Evolutionary conservation across 495 filamentous ascomycete genomes (phyloP), one percentile per base, ranked within the genome.

Genomic region (Penicillium desertorum): DNA sequence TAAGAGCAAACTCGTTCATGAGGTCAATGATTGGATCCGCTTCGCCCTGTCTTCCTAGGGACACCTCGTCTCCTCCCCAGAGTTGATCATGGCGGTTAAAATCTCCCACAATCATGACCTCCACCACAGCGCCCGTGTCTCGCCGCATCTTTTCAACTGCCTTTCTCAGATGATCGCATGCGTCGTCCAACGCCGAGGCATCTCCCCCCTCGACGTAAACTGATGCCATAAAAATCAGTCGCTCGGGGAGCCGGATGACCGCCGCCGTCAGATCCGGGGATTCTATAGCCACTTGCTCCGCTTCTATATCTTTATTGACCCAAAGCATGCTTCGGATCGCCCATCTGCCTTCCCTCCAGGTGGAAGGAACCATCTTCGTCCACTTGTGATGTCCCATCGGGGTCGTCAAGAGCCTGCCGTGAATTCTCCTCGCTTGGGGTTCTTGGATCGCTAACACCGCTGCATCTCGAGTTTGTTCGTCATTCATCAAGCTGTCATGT

Each of bases 81-180:
- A 75, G 62, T 55, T 66, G 63, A 63, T 76, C 63, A 59, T 71
- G 61, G 43, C 62, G 64, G 57, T 73, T 73, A 47, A 72, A 72
- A 11, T 32, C 30, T 32, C 30, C 30, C 4, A 32, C 2, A 12
- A 32, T 4, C 0, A 32, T 12, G 11, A 12, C 4, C 3, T 32
- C 30, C 1, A 32, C 10, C 3, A 32, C 11, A 11, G 30, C 10
- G 10, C 30, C 30, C 11, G 11, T 32, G 11, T 32, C 30, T 32
- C 30, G 30, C 11, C 30, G 30, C 11, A 32, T 11, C 10, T 32
- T 32, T 32, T 0, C 2, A 5, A 32, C 4, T 4, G 11, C 30
- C 10, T 32, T 32, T 12, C 30, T 32, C 0, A 32, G 30, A 11
- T 32, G 30, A 32, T 32, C 11, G 0, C 11, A 32, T 3, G 30